Evolutionary conservation across 2,329 filamentous ascomycete species (phyloP).

Genomic region (Penicillium sp.): DNA sequence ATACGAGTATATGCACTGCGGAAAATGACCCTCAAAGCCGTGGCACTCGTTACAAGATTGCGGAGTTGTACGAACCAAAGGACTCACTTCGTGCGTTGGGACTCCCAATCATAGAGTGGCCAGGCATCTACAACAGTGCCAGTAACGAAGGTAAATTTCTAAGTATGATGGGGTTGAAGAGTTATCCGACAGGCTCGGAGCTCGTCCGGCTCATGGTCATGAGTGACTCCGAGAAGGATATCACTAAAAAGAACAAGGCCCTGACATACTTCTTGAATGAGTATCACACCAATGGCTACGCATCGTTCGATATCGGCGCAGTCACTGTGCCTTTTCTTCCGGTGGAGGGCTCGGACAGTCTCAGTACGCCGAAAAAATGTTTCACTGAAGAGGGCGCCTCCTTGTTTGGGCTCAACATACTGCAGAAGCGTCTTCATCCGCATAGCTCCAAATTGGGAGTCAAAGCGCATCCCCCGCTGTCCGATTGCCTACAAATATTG

Average conservation of each 20-base stretch:
- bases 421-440: constrained; percentile 67
- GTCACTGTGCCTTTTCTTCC: constrained; percentile 62
- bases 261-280: constrained; percentile 79
- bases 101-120: constrained; percentile 77
- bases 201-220: constrained; percentile 72
- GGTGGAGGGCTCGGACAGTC: constrained; percentile 56
- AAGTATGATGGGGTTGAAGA: constrained; percentile 63
- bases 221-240: constrained; percentile 47
- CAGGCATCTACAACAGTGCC: constrained; percentile 59
- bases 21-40: constrained; percentile 56
- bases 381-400: constrained; percentile 74
- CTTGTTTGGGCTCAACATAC: constrained; percentile 72
- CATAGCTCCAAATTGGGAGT: constrained; percentile 87
- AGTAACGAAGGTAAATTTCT: constrained; percentile 73
- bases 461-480: constrained; percentile 70
- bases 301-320: constrained; percentile 52
- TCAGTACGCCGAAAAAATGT: constrained; percentile 69
- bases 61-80: constrained; percentile 75
- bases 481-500: constrained; percentile 67
- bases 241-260: constrained; percentile 57
- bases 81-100: constrained; percentile 62
- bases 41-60: constrained; percentile 60
- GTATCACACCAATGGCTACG: constrained; percentile 72
- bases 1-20: constrained; percentile 75
- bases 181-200: constrained; percentile 64